Percentiles rank a stretch among this genome's conserved stretches.
Conservation (phyloP, 371 early-diverging fungal genomes). For the Saksenaea oblongispora region DNA sequence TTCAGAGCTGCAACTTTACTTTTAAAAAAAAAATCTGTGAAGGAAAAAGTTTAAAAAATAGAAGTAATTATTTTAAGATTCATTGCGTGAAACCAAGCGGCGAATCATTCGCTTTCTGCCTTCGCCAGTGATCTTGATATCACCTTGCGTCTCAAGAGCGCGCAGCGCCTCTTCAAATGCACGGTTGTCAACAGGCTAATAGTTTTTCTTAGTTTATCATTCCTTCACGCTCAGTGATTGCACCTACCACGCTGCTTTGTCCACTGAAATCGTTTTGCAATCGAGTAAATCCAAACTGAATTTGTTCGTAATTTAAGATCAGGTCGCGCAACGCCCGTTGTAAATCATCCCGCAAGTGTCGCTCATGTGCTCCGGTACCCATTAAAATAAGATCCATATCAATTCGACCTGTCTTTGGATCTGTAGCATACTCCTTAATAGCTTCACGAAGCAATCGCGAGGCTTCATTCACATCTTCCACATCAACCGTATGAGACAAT, state of each 20-base stretch:
- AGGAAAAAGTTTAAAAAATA: neutral
- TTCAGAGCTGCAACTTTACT: no score
- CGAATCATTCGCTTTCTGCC: conserved; percentile 38
- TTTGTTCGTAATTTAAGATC: conserved; percentile 35
- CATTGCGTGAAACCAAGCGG: conserved; percentile 4
- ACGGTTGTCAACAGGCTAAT: conserved; percentile 38
- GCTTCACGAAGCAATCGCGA: conserved; percentile 88
- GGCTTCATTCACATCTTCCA: conserved; percentile 85
- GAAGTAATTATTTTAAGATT: conserved; percentile 4
- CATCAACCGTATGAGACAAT: conserved; percentile 71
- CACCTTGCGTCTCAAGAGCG: conserved; percentile 37
- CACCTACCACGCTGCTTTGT: conserved; percentile 56
- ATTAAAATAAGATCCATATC: conserved; percentile 97
- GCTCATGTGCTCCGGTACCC: conserved; percentile 71
- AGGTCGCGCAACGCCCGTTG: conserved; percentile 45
- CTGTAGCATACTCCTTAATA: conserved; percentile 95
- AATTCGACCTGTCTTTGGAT: conserved; percentile 97
- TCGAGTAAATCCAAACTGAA: conserved; percentile 38
- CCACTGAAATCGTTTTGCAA: conserved; percentile 50
- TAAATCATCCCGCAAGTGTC: conserved; percentile 52
- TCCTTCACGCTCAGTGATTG: neutral
- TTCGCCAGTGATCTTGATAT: conserved; percentile 36
- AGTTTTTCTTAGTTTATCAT: neutral
- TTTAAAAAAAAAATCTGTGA: neutral
- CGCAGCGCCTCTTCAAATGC: conserved; percentile 43